A percentile compares a stretch with the other conserved stretches of the same genome.
These are phyloP conservation scores for Thermoascus crustaceus DNA, from an alignment of 2,329 filamentous ascomycete genomes.

Conservation along the genomic window DNA sequence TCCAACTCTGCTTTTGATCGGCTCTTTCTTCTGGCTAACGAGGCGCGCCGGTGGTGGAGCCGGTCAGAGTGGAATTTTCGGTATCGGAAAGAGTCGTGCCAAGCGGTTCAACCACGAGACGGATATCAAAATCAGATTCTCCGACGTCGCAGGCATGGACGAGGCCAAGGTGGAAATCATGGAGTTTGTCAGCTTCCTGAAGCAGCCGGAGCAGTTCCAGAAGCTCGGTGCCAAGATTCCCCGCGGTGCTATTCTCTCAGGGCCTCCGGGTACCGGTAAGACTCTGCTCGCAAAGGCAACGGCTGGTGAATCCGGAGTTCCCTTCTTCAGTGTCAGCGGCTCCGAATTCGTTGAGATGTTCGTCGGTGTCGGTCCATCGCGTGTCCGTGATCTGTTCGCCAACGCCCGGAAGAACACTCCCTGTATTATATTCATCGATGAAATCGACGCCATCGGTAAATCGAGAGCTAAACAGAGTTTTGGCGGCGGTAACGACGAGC, in stretches of 20 bases:
- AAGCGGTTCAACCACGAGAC: constrained; percentile 98
- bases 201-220: constrained; percentile 86
- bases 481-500: constrained; percentile 90
- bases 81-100: constrained; percentile 89
- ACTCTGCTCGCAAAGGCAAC: constrained; percentile 95
- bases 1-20: constrained; percentile 79
- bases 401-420: constrained; percentile 93
- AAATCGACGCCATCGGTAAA: constrained; percentile 96
- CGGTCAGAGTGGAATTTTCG: constrained; percentile 72
- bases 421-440: constrained; percentile 99
- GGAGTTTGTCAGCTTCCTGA: constrained; percentile 97
- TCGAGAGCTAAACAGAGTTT: constrained; percentile 76
- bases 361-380: constrained; percentile 91
- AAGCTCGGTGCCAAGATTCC: constrained; percentile 96
- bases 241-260: constrained; percentile 88
- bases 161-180: constrained; percentile 98
- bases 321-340: constrained; percentile 96
- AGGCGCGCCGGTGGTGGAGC: constrained; percentile 63
- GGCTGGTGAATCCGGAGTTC: constrained; percentile 90
- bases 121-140: constrained; percentile 92
- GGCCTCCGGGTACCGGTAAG: constrained; percentile 98
- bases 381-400: constrained; percentile 88
- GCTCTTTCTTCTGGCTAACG: constrained; percentile 70
- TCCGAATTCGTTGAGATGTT: constrained; percentile 99
- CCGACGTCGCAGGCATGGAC: constrained; percentile 95